Percentiles rank a stretch among this genome's conserved stretches.
Conservation (phyloP, 2,329 filamentous ascomycete species). For the Fusarium tanahbumbuense region DNA sequence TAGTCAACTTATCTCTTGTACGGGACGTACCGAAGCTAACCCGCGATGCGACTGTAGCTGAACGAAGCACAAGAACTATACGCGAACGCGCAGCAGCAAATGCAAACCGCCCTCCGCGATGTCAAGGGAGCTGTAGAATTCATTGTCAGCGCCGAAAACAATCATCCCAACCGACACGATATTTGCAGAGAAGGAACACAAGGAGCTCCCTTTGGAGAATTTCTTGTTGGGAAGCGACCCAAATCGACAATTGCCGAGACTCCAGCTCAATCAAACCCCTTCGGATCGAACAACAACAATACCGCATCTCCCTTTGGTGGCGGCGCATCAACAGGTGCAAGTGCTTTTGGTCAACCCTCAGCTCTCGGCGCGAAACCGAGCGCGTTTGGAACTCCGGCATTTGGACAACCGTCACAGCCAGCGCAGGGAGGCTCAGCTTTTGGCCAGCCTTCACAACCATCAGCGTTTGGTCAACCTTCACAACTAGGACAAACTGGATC, state of each 20-base stretch:
- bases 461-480: constrained; percentile 58
- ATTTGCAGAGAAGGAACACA: constrained; percentile 63
- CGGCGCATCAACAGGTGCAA: constrained; percentile 42
- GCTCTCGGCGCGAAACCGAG: constrained; percentile 47
- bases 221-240: constrained; percentile 54
- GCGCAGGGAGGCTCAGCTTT: constrained; percentile 47
- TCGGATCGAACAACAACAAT: constrained; percentile 49
- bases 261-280: constrained; percentile 55
- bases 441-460: constrained; percentile 47
- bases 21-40: constrained; percentile 32
- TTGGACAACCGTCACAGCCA: constrained; percentile 55
- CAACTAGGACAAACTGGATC: constrained; percentile 33
- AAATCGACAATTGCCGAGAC: constrained; percentile 43
- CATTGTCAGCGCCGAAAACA: constrained; percentile 71
- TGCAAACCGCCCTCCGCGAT: constrained; percentile 76
- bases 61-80: constrained; percentile 71
- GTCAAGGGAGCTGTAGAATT: constrained; percentile 78
- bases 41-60: constrained; percentile 57
- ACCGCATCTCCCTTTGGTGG: constrained; percentile 49
- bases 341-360: constrained; percentile 54
- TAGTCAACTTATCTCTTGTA: not conserved
- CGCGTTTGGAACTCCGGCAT: constrained; percentile 46
- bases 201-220: constrained; percentile 59
- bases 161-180: constrained; percentile 81
- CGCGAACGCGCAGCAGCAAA: constrained; percentile 75